Evolutionary conservation across 345 rosid genomes (phyloP), one percentile per base, ranked within the genome.

Genomic region (Aquilaria malaccensis): DNA sequence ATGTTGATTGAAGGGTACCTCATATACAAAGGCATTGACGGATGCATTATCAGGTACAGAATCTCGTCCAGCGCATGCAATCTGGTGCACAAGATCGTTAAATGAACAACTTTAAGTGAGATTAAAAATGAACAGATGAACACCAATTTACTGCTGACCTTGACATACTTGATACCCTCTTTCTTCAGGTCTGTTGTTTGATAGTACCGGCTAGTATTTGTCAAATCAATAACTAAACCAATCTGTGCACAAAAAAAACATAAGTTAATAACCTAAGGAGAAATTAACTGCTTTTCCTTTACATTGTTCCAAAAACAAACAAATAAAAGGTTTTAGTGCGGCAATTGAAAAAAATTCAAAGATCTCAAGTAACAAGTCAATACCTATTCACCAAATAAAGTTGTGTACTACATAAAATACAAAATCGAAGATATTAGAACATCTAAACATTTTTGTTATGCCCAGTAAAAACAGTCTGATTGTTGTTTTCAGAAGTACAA

Each of bases 211-310:
- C 77, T 71, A 51, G 99, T 91, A 81, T 95, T 95, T 54, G 99
- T 95, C 81, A 95, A 80, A 85, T 95, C 99, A 65, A 95, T 91
- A 74, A 95, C 99, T 66, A 95, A 77, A 67, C 97, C 99, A 74
- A 95, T 88, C 99, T 95, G 88, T 61, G 67, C 56, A 46, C 52
- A 13, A 11, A 68, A 70, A 29, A 12, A 65, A 60, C 45, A 12
- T 30, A 52, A 67, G 15, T 56, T 55, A 56, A 46, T 47, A 13
- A 12, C 56, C 43, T 37, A 9, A 37, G 61, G 58, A 56, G 50
- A 52, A 59, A 37, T 5, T 37, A 37, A 9, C 7, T 37, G 2
- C 7, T 37, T 37, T 9, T 37, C 7, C 43, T 4, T 37, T 37
- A 37, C 4, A 37, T 37, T 37, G 43, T 37, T 9, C 43, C 2